phyloP scores from a whole-genome alignment of 2,329 filamentous ascomycete genomes.

The Aspergillus pseudoviridinutans region DNA sequence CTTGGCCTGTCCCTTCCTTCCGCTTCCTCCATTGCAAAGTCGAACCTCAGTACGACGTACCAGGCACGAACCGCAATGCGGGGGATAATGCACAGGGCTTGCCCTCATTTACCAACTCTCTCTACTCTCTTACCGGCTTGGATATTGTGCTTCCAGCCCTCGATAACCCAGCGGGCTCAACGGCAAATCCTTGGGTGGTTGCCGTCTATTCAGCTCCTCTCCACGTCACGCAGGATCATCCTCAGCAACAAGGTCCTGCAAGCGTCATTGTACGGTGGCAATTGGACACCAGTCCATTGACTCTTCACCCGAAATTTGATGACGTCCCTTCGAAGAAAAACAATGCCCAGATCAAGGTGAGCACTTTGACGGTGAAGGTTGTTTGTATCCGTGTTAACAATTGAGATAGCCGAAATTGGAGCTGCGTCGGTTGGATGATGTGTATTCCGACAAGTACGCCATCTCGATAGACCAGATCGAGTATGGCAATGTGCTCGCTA shows the following conservation, averaged over 20 bases:
- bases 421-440: slow-evolving; percentile 64
- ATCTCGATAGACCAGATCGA: slow-evolving; percentile 65
- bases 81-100: slow-evolving; percentile 22
- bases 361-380: slow-evolving; percentile 2
- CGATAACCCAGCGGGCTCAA: slow-evolving; percentile 54
- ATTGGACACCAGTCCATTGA: slow-evolving; percentile 60
- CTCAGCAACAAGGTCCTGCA: slow-evolving; percentile 61
- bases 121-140: slow-evolving; percentile 67
- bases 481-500: slow-evolving; percentile 66
- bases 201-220: slow-evolving; percentile 66
- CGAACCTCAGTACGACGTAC: slow-evolving; percentile 31
- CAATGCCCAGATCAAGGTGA: slow-evolving; percentile 42
- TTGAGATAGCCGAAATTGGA: slow-evolving; percentile 42
- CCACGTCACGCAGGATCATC: slow-evolving; percentile 47
- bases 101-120: slow-evolving; percentile 23
- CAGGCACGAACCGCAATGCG: slow-evolving; percentile 20
- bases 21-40: slow-evolving; percentile 35
- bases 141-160: slow-evolving; percentile 66
- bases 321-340: slow-evolving; percentile 66
- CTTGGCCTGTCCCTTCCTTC: slow-evolving; percentile 35
- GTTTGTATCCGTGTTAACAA: slow-evolving; percentile 10
- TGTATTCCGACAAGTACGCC: slow-evolving; percentile 66
- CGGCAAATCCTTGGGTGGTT: slow-evolving; percentile 61
- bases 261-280: slow-evolving; percentile 84
- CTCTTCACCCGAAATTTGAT: slow-evolving; percentile 71